These are phyloP conservation scores for Populus nigra DNA, from an alignment of 345 rosid species.

Conservation along the genomic window DNA sequence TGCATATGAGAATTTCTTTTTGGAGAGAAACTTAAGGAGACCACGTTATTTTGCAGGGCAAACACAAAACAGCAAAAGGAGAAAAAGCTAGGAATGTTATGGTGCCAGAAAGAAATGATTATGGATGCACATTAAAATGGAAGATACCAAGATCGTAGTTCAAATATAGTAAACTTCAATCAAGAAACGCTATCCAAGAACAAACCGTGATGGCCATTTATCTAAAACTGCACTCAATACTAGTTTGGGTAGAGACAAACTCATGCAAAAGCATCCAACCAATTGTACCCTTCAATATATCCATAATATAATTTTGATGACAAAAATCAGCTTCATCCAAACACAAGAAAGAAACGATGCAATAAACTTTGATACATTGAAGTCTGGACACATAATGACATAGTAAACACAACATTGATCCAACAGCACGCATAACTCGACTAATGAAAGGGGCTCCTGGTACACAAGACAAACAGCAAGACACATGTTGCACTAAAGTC, in stretches of 20 bases:
- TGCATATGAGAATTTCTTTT: neutral
- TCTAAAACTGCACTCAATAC: neutral
- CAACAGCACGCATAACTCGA: neutral
- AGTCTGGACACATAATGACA: neutral
- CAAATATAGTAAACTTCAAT: too few relatives aligned
- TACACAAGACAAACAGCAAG: slow-evolving; percentile 2
- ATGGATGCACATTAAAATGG: neutral
- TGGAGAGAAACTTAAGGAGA: neutral
- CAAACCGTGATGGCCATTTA: neutral
- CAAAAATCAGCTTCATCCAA: neutral
- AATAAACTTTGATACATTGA: neutral
- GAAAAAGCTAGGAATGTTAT: neutral
- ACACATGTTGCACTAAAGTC: neutral
- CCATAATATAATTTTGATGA: neutral
- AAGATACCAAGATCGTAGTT: neutral
- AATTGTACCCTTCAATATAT: neutral
- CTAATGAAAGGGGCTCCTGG: slow-evolving; percentile 1
- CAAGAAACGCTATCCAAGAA: neutral
- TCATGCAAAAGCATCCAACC: neutral
- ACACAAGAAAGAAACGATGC: neutral
- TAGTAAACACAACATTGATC: neutral
- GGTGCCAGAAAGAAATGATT: neutral
- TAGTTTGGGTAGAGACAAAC: neutral
- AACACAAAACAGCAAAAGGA: neutral
- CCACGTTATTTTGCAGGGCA: neutral